These are phyloP conservation scores for Aspergillus hortae DNA, from an alignment of 2,329 filamentous ascomycete species.

Conservation along the genomic window DNA sequence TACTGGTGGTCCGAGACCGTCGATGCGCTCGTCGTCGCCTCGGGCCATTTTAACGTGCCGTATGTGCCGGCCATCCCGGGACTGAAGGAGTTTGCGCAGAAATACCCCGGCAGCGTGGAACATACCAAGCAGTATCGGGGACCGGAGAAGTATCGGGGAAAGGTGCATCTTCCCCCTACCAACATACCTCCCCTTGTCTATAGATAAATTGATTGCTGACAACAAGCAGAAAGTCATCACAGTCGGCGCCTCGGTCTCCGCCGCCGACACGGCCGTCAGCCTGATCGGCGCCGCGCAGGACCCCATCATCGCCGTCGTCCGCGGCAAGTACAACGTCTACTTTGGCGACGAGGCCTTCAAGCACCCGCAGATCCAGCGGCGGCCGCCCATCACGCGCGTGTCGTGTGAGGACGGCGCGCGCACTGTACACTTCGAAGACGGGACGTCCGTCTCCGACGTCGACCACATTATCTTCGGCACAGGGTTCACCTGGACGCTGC, in stretches of 20 bases:
- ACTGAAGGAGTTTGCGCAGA: slow-evolving; percentile 36
- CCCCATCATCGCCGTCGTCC: slow-evolving; percentile 54
- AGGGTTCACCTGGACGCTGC: slow-evolving; percentile 62
- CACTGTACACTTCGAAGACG: slow-evolving; percentile 55
- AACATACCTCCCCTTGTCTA: too few relatives aligned
- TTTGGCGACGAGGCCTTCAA: slow-evolving; percentile 59
- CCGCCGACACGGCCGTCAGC: slow-evolving; percentile 58
- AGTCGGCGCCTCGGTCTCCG: slow-evolving; percentile 63
- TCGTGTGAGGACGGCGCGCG: slow-evolving; percentile 43
- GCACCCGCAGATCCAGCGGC: slow-evolving; percentile 47
- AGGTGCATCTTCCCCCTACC: slow-evolving; percentile 16
- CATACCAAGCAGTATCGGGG: slow-evolving; percentile 42
- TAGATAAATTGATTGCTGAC: not conserved
- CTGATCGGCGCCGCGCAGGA: slow-evolving; percentile 44
- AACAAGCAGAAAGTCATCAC: slow-evolving; percentile 55
- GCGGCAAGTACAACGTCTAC: slow-evolving; percentile 52
- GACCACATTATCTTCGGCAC: slow-evolving; percentile 66
- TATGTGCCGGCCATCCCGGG: slow-evolving; percentile 46
- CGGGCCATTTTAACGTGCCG: slow-evolving; percentile 59
- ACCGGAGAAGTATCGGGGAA: slow-evolving; percentile 37
- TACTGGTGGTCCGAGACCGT: slow-evolving; percentile 63
- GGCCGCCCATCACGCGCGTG: slow-evolving; percentile 26
- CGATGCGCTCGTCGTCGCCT: slow-evolving; percentile 60
- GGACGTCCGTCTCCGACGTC: slow-evolving; percentile 50
- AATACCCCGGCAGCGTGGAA: slow-evolving; percentile 36